These are phyloP conservation scores for Reticulascus tulasneorum DNA, from an alignment of 2,329 filamentous ascomycete genomes.

Conservation along the genomic window DNA sequence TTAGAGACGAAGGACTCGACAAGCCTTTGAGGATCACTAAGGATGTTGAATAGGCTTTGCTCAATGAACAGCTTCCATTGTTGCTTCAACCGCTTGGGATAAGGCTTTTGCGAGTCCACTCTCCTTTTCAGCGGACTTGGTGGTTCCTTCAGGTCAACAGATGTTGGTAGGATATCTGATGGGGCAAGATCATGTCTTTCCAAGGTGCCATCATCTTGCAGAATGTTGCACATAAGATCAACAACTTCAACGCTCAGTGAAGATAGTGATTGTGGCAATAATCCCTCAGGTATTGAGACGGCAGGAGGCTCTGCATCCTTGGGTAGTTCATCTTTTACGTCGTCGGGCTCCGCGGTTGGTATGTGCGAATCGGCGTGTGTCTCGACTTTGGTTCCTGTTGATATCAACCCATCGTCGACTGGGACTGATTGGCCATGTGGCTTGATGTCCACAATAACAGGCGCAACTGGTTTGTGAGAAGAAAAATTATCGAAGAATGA, in stretches of 20 bases:
- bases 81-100: conserved; percentile 27
- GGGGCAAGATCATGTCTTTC: conserved; percentile 46
- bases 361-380: not conserved
- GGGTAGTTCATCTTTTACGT: not conserved
- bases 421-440: conserved; percentile 1
- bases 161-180: conserved; percentile 8
- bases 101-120: conserved; percentile 18
- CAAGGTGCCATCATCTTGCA: conserved; percentile 51
- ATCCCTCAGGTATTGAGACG: conserved; percentile 23
- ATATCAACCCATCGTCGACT: not conserved
- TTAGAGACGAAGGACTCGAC: conserved; percentile 54
- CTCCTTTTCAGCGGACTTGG: conserved; percentile 30
- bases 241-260: conserved; percentile 51
- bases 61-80: conserved; percentile 60
- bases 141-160: conserved; percentile 4
- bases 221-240: conserved; percentile 57
- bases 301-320: conserved; percentile 14
- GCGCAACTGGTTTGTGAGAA: conserved; percentile 12
- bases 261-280: conserved; percentile 55
- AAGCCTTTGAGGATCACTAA: conserved; percentile 53
- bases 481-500: conserved; percentile 35
- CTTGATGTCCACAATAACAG: conserved; percentile 10
- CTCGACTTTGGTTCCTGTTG: not conserved
- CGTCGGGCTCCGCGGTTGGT: not conserved
- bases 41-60: conserved; percentile 60